Percentiles rank a stretch among this genome's conserved stretches.
phyloP scores from a whole-genome alignment of 2,329 filamentous ascomycete genomes.

The Dothideomycetes sp. region DNA sequence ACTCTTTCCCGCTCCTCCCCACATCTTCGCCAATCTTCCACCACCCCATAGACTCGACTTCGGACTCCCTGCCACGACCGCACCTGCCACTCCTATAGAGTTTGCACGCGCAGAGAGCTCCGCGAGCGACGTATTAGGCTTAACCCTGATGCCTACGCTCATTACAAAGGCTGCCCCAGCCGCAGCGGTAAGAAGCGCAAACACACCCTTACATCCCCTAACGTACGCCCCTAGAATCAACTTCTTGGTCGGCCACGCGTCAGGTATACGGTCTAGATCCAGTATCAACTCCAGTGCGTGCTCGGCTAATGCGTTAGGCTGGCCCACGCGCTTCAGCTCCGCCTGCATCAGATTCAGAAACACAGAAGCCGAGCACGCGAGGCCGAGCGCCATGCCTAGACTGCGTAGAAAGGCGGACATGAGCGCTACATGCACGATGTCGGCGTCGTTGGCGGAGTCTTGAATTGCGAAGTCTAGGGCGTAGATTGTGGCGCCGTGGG shows the following conservation, averaged over 20 bases:
- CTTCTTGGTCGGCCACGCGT: background rate
- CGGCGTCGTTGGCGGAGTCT: background rate
- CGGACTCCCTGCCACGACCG: too few relatives aligned
- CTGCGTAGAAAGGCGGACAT: background rate
- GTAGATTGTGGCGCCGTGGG: background rate
- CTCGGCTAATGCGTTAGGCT: background rate
- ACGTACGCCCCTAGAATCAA: background rate
- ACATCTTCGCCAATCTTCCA: too few relatives aligned
- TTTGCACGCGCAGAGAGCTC: too few relatives aligned
- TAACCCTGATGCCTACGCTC: background rate
- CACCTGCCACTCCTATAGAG: too few relatives aligned
- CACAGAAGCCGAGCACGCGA: background rate
- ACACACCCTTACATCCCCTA: background rate
- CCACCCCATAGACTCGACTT: too few relatives aligned
- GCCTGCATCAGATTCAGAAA: background rate
- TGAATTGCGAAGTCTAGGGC: background rate
- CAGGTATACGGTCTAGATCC: background rate
- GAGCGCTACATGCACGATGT: background rate
- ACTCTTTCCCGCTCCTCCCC: too few relatives aligned
- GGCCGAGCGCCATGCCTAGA: background rate
- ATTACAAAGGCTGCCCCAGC: background rate
- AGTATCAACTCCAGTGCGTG: background rate
- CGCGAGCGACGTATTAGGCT: background rate
- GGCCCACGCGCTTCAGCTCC: background rate
- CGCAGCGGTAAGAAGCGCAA: background rate